These are phyloP conservation scores for Fusarium irregulare DNA, from an alignment of 2,329 filamentous ascomycete genomes.

Conservation along the genomic window DNA sequence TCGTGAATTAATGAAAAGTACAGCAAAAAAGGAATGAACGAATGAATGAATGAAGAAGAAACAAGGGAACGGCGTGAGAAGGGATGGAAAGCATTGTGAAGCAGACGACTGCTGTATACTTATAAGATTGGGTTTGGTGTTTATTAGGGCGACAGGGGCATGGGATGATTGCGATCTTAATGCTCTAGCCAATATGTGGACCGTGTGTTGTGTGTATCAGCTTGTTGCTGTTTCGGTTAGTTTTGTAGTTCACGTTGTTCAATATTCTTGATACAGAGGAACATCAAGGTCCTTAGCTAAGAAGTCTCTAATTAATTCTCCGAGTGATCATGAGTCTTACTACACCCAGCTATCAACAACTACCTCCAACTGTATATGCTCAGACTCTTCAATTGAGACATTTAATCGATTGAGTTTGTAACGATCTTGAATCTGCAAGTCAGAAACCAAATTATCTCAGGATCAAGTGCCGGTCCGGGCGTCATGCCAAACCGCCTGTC, in stretches of 20 bases:
- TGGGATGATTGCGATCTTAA: constrained; percentile 17
- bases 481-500: constrained; percentile 22
- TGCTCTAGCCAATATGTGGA: constrained; percentile 12
- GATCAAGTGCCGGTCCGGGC: constrained; percentile 8
- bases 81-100: constrained; percentile 5
- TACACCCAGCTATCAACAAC: too few species aligned
- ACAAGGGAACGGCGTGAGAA: constrained; percentile 12
- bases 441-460: constrained; percentile 16
- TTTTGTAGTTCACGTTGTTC: not conserved
- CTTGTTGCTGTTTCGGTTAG: constrained; percentile 16
- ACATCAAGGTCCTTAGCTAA: constrained; percentile 1
- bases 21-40: constrained; percentile 9
- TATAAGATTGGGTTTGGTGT: constrained; percentile 26
- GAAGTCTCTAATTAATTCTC: not conserved
- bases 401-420: not conserved
- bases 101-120: constrained; percentile 15
- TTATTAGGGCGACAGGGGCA: not conserved
- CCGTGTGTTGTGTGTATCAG: not conserved
- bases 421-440: not conserved
- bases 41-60: constrained; percentile 9
- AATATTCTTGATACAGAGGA: constrained; percentile 24
- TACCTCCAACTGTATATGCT: accelerated
- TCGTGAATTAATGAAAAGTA: constrained; percentile 12
- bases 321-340: not conserved
- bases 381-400: not conserved